Evolutionary conservation across 2,329 filamentous ascomycete species (phyloP), one percentile per base, ranked within the genome.

Genomic region (Venturiaceae sp.): DNA sequence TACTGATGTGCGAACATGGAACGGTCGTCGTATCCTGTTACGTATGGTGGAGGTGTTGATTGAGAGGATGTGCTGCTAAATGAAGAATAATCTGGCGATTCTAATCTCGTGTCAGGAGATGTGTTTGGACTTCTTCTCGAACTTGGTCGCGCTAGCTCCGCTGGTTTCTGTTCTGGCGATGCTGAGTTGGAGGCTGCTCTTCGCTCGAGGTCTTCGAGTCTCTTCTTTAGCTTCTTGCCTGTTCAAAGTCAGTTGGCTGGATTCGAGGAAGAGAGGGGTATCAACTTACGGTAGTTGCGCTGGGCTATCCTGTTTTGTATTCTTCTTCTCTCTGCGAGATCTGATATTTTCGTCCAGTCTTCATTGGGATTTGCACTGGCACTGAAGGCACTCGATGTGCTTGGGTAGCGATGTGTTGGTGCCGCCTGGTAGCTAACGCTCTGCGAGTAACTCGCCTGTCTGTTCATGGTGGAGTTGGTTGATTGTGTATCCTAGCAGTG

Each of bases 341-440:
- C 92, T 60, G 92, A 95, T 72, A 97, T 96, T 83, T 96, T 95
- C 70, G 92, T 96, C 92, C 92, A 97, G 77, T 97, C 92, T 77
- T 97, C 92, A 69, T 96, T 92, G 58, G 92, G 89, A 72, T 95
- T 95, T 66, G 92, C 92, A 63, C 90, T 95, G 67, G 87, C 88
- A 75, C 90, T 95, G 79, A 95, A 96, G 66, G 92, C 92, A 75
- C 90, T 96, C 77, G 90, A 96, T 62, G 89, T 95, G 71, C 86
- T 86, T 66, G 87, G 86, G 69, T 90, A 86, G 71, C 87, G 83
- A 55, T 85, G 79, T 60, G 74, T 68, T 66, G 70, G 68, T 70
- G 70, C 63, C 61, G 72, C 62, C 64, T 70, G 66, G 60, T 71
- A 66, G 62, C 66, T 63, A 64, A 74, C 75, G 66, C 72, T 69